Base-by-base conservation (phyloP, 2,329 filamentous ascomycete genomes). In the Xylaria sp. region DNA sequence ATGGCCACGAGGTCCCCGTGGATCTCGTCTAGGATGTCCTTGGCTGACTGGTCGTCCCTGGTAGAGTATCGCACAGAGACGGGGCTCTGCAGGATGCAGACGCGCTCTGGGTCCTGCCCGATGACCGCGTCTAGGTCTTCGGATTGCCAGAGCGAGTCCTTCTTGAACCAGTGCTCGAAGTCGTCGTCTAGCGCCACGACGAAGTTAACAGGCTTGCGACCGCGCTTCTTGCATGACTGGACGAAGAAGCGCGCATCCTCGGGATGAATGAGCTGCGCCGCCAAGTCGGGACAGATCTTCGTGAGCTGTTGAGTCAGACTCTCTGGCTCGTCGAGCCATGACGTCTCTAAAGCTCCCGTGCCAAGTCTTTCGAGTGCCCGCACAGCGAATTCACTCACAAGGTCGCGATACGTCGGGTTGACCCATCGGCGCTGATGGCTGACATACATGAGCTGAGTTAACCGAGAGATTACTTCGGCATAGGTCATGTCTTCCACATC, bases 141-240 rank as follows among this genome's bases (percentile, higher is more conserved):
- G 1, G 95, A 98, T 80, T 99, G 95, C 95, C 95, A 99, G 6
- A 99, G 85, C 1, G 95, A 98, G 78, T 99, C 95, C 83, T 99
- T 99, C 88, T 99, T 99, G 89, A 99, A 99, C 84, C 92, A 99
- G 80, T 96, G 96, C 76, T 99, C 95, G 70, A 99, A 99, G 76
- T 94, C 96, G 66, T 96, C 93, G 72, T 99, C 95, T 15, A 99
- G 85, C 15, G 91, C 84, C 6, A 95, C 95, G 25, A 99, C 94
- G 75, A 99, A 99, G 0, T 94, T 95, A 35, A 95, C 91, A 2
- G 95, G 95, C 84, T 99, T 99, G 82, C 98, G 95, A 42, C 90
- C 90, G 47, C 91, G 91, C 38, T 93, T 89, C 80, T 94, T 89
- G 83, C 94, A 98, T 35, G 98, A 88, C 33, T 96, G 84, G 57